Conservation (phyloP, 2,329 filamentous ascomycete genomes). For the Ophiostoma piceae region DNA sequence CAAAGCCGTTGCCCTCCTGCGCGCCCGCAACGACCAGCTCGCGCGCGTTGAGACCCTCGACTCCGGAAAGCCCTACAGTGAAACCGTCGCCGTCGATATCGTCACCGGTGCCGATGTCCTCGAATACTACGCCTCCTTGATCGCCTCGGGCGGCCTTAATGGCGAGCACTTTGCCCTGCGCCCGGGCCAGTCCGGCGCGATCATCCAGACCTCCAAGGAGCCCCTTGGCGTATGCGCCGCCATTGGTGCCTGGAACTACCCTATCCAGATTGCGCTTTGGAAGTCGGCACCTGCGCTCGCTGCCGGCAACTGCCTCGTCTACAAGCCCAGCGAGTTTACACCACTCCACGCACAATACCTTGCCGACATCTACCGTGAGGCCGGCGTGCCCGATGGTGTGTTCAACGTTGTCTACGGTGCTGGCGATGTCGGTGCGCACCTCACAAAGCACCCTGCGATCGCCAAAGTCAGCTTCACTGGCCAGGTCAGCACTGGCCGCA, state of each 20-base stretch:
- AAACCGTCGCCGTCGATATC: constrained; percentile 79
- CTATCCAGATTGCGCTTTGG: constrained; percentile 36
- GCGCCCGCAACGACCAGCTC: constrained; percentile 71
- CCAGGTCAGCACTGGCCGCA: constrained; percentile 60
- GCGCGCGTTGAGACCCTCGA: constrained; percentile 76
- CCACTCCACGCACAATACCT: constrained; percentile 37
- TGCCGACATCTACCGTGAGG: constrained; percentile 38
- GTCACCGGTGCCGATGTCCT: constrained; percentile 36
- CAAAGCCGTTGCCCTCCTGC: constrained; percentile 66
- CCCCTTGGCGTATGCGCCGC: constrained; percentile 34
- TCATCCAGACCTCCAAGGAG: constrained; percentile 38
- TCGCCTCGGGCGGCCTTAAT: constrained; percentile 28
- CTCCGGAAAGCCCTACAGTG: constrained; percentile 79
- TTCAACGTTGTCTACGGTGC: constrained; percentile 41
- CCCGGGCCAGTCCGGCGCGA: constrained; percentile 41
- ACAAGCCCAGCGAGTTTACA: constrained; percentile 43
- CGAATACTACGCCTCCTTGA: constrained; percentile 43
- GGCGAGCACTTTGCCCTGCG: constrained; percentile 38
- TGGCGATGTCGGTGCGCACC: constrained; percentile 31
- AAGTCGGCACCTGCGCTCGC: constrained; percentile 43
- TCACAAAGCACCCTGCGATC: constrained; percentile 34
- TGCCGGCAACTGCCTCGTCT: constrained; percentile 41
- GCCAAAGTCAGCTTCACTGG: constrained; percentile 67
- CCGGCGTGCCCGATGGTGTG: constrained; percentile 43
- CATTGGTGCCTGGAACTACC: constrained; percentile 41